Percentiles rank a stretch among this genome's conserved stretches.
Evolutionary conservation across 495 filamentous ascomycete genomes (phyloP).

Genomic region (Penicillium pulvis): DNA sequence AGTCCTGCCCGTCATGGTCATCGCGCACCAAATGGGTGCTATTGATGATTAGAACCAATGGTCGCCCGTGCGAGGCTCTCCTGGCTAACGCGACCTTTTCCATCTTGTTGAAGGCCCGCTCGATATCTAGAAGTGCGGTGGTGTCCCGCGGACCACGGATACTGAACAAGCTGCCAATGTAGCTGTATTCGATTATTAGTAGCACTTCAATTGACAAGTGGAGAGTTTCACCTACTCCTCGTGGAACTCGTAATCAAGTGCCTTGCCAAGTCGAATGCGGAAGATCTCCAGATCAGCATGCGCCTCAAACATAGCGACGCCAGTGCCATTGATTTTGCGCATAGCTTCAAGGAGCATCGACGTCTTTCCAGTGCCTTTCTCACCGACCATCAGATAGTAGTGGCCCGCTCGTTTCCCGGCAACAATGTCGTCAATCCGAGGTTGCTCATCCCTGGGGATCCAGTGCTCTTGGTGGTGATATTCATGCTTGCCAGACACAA

Average conservation of each 20-base stretch:
- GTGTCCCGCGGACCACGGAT: conserved; percentile 91
- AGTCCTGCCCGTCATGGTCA: conserved; percentile 85
- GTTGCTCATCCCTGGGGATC: conserved; percentile 80
- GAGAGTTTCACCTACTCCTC: conserved; percentile 46
- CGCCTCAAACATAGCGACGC: conserved; percentile 90
- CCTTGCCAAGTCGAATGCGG: conserved; percentile 86
- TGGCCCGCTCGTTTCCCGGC: conserved; percentile 67
- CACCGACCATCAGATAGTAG: conserved; percentile 92
- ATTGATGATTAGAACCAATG: conserved; percentile 88
- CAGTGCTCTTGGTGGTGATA: conserved; percentile 68
- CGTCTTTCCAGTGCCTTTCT: conserved; percentile 95
- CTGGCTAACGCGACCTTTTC: conserved; percentile 87
- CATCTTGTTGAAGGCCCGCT: conserved; percentile 94
- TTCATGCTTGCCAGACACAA: conserved; percentile 56
- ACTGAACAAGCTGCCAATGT: conserved; percentile 92
- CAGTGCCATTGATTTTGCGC: conserved; percentile 83
- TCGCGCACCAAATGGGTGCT: conserved; percentile 86
- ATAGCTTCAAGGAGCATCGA: conserved; percentile 95
- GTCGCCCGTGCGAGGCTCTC: conserved; percentile 56
- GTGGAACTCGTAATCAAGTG: conserved; percentile 90
- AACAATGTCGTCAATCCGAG: conserved; percentile 75
- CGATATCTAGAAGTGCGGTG: conserved; percentile 88
- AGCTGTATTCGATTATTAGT: conserved; percentile 59
- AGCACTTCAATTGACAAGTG: background rate
- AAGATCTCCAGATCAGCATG: conserved; percentile 96